Evolutionary conservation across 148 eudicot genomes (phyloP), one percentile per base, ranked within the genome.

Genomic region (Chenopodium suecicum): DNA sequence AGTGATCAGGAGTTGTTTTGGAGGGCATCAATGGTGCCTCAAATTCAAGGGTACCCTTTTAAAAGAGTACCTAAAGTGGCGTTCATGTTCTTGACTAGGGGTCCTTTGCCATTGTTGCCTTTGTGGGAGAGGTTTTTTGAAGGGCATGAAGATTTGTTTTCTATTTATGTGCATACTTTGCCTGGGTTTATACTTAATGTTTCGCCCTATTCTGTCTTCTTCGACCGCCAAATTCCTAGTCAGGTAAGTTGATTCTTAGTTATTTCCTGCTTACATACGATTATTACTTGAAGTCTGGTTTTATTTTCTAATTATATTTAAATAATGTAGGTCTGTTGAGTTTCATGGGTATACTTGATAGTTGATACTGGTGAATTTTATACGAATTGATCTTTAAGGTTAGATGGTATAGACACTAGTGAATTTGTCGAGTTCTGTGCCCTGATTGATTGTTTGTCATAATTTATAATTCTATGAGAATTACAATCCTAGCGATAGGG

Each of bases 111-210:
- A 8, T 44, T 94, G 73, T 80, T 91, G 87, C 91, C 89, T 1
- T 83, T 94, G 79, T 94, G 98, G 98, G 98, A 94, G 82, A 90
- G 91, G 86, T 94, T 94, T 85, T 94, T 94, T 78, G 75, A 78
- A 69, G 98, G 92, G 1, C 89, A 91, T 64, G 87, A 88, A 74
- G 88, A 85, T 17, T 75, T 83, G 66, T 94, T 85, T 77, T 91
- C 94, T 2, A 88, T 94, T 67, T 94, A 94, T 83, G 87, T 92
- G 41, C 98, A 94, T 80, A 85, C 95, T 29, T 75, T 68, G 54
- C 96, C 98, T 2, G 91, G 89, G 7, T 89, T 78, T 82, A 79
- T 85, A 48, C 91, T 90, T 65, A 87, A 87, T 85, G 90, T 91
- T 25, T n/a, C 87, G 4, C 88, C 69, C 74, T 70, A 92, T 25